phyloP scores from a whole-genome alignment of 805 yeast genomes.

The Suhomyces prunicola region DNA sequence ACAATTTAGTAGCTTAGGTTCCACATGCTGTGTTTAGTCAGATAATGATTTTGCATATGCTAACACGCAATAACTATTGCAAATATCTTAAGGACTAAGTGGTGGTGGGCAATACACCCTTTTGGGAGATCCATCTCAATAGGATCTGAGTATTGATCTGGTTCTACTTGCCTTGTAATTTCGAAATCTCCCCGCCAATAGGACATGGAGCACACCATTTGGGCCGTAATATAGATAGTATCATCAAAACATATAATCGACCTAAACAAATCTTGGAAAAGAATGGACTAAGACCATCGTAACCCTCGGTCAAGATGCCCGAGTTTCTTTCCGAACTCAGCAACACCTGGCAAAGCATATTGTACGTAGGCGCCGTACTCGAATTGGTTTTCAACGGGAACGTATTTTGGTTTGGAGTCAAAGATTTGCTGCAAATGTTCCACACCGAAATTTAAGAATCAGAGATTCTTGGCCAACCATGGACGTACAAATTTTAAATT shows the following conservation, averaged over 20 bases:
- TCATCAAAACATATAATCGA: too few relatives aligned
- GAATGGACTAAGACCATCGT: slow-evolving; percentile 26
- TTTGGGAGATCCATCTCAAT: slow-evolving; percentile 43
- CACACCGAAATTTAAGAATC: slow-evolving; percentile 58
- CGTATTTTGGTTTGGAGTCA: slow-evolving; percentile 22
- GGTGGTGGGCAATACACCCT: slow-evolving; percentile 44
- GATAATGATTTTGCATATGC: too few relatives aligned
- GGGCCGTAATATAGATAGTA: too few relatives aligned
- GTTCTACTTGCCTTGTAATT: slow-evolving; percentile 33
- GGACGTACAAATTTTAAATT: slow-evolving; percentile 42
- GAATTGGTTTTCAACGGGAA: slow-evolving; percentile 29
- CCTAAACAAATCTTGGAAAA: too few relatives aligned
- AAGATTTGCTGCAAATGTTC: slow-evolving; percentile 44
- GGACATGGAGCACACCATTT: slow-evolving; percentile 14
- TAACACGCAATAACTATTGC: too few relatives aligned
- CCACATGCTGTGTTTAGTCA: too few relatives aligned
- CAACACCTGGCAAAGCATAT: slow-evolving; percentile 32
- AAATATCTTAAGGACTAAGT: too few relatives aligned
- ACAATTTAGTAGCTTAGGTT: too few relatives aligned
- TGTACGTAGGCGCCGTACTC: slow-evolving; percentile 31
- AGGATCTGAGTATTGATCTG: slow-evolving; percentile 40
- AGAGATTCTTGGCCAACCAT: slow-evolving; percentile 59
- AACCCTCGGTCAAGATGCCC: slow-evolving; percentile 25
- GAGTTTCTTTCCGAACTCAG: slow-evolving; percentile 23
- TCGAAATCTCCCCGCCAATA: slow-evolving; percentile 13